Evolutionary conservation across 257 asterid genomes (phyloP).

Genomic region (Agastache rugosa): DNA sequence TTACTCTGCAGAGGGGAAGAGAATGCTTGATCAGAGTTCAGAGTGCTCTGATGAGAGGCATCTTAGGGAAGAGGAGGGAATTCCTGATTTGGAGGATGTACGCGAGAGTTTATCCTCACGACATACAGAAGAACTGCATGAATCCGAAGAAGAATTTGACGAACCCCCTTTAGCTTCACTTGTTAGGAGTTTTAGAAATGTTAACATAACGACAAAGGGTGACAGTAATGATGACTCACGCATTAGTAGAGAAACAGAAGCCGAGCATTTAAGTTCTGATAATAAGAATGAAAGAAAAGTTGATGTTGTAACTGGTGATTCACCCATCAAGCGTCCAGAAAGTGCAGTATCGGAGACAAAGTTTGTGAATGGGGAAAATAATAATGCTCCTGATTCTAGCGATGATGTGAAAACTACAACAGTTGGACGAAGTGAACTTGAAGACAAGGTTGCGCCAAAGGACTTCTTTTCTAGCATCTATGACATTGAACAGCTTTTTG

Average conservation of each 20-base stretch:
- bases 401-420: conserved; percentile 58
- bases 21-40: conserved; percentile 36
- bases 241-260: conserved; percentile 40
- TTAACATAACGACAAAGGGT: conserved; percentile 52
- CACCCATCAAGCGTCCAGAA: conserved; percentile 48
- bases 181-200: conserved; percentile 83
- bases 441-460: conserved; percentile 71
- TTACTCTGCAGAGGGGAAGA: conserved; percentile 50
- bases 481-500: conserved; percentile 77
- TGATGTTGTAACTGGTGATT: conserved; percentile 36
- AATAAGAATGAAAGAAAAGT: conserved; percentile 53
- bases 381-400: conserved; percentile 58
- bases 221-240: conserved; percentile 42
- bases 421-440: conserved; percentile 50
- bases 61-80: conserved; percentile 48
- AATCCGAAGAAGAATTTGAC: conserved; percentile 87
- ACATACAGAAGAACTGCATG: conserved; percentile 61
- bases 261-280: conserved; percentile 48
- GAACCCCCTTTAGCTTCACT: conserved; percentile 79
- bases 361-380: conserved; percentile 51
- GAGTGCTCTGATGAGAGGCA: conserved; percentile 48
- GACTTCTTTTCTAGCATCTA: conserved; percentile 80
- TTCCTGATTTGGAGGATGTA: conserved; percentile 53
- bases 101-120: conserved; percentile 52
- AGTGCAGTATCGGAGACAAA: conserved; percentile 46